Conservation (phyloP, 257 asterid genomes). For the Ilex asprella region DNA sequence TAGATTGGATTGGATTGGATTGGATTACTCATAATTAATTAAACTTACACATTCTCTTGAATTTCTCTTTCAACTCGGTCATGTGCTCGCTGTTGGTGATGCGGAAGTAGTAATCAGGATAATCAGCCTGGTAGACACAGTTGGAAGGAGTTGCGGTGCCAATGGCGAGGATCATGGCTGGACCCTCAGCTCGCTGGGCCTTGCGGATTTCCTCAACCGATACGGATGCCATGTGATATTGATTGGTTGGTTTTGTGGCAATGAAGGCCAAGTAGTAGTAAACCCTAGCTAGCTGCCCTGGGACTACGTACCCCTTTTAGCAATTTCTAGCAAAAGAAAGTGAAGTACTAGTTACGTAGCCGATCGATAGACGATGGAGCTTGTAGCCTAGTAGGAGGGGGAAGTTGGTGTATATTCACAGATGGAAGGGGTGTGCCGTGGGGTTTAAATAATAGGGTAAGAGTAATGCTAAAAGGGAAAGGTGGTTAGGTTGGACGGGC, state of each 20-base stretch:
- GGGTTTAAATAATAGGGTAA: not conserved
- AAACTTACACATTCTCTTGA: not conserved
- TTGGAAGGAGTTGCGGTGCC: constrained; percentile 2
- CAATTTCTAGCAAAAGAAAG: not conserved
- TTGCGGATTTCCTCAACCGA: not conserved
- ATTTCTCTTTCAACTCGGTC: not conserved
- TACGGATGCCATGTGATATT: not conserved
- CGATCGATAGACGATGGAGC: not conserved
- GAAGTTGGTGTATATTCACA: no score
- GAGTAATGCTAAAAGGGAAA: not conserved
- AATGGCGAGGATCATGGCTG: not conserved
- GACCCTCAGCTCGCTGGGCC: not conserved
- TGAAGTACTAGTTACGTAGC: not conserved
- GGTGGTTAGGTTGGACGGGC: constrained; percentile 1
- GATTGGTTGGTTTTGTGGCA: not conserved
- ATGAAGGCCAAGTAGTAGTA: not conserved
- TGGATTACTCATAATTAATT: no score
- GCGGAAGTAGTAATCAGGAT: constrained; percentile 3
- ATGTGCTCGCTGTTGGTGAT: not conserved
- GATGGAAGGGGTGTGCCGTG: no score
- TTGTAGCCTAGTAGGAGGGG: not conserved
- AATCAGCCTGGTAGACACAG: constrained; percentile 3
- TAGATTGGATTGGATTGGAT: no score
- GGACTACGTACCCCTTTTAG: not conserved
- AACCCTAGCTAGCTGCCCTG: not conserved